phyloP scores from a whole-genome alignment of 2,329 filamentous ascomycete genomes.

The Aspergillus clavatus region DNA sequence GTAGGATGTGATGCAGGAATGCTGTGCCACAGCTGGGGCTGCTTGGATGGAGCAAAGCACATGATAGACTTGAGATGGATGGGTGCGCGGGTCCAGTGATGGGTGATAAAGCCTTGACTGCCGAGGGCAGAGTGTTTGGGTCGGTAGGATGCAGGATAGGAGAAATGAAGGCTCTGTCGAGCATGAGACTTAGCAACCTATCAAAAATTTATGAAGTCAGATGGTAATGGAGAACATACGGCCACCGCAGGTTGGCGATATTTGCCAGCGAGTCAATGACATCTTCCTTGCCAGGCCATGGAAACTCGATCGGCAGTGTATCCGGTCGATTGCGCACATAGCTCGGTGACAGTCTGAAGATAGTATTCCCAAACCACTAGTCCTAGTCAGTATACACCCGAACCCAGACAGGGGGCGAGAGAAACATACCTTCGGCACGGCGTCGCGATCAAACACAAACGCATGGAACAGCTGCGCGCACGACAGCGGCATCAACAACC shows the following conservation, averaged over 20 bases:
- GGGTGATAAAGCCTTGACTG: conserved; percentile 65
- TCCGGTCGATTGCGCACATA: conserved; percentile 72
- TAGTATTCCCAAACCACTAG: conserved; percentile 59
- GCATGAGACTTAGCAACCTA: conserved; percentile 2
- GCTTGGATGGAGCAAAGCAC: conserved; percentile 79
- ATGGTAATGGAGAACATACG: conserved; percentile 50
- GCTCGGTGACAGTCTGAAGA: conserved; percentile 64
- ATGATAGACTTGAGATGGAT: conserved; percentile 77
- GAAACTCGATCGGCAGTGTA: conserved; percentile 59
- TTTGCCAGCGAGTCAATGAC: conserved; percentile 76
- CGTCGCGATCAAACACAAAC: conserved; percentile 71
- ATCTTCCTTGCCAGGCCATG: conserved; percentile 71
- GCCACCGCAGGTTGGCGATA: conserved; percentile 80
- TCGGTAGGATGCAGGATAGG: conserved; percentile 79
- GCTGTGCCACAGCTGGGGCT: conserved; percentile 86
- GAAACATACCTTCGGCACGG: conserved; percentile 58
- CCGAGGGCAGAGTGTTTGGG: conserved; percentile 53
- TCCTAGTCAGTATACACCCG: conserved; percentile 2
- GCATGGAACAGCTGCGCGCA: conserved; percentile 73
- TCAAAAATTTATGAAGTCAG: not conserved
- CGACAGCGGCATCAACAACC: conserved; percentile 72
- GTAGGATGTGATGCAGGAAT: conserved; percentile 81
- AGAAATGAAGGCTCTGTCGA: conserved; percentile 66
- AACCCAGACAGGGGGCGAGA: too few relatives aligned
- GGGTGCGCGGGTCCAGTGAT: conserved; percentile 83